Evolutionary conservation across 371 early-diverging fungal genomes (phyloP), one percentile per base, ranked within the genome.

Genomic region (Basidiobolus meristosporus): DNA sequence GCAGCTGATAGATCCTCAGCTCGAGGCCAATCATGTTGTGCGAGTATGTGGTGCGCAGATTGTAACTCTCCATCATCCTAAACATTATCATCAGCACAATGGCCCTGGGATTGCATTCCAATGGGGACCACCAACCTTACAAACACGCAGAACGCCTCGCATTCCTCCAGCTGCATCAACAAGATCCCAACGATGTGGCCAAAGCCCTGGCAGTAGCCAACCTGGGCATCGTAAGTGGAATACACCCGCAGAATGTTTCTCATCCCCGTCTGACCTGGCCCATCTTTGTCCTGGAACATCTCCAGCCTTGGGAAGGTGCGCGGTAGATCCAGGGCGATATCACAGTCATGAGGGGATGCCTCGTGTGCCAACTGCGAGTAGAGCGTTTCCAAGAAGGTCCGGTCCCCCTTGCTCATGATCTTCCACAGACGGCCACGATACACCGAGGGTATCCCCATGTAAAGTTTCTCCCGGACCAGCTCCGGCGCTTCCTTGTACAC

Each of bases 121-220:
- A 5, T 26, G 9, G 26, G 26, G 9, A 26, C 9, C 90, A 96
- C 90, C 44, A 92, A 57, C 26, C 73, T 65, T 7, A 84, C 88
- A 9, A 91, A 57, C 16, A 85, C 71, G 55, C 86, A 79, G 57
- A 96, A 96, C 0, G 92, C 87, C 50, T 91, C 86, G 52, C 89
- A 92, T 44, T 93, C 93, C 7, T 90, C 87, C 90, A 90, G 90
- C 56, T 90, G 85, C 31, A 88, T 52, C 32, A 96, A 57, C 45
- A 96, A 47, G 2, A 90, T 84, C 0, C 84, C 91, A 22, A 78
- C 82, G 11, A 96, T 63, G 58, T 85, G 86, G 1, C 83, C 64
- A 23, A 93, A 57, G 3, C 91, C 90, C 55, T 91, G 93, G 46
- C 90, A 89, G 60, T 96, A 87, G 7, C 97, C 97, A 30, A 92